Evolutionary conservation across 108 stramenopile species (phyloP), one percentile per base, ranked within the genome.

Genomic region (Aurantiochytrium sp.): DNA sequence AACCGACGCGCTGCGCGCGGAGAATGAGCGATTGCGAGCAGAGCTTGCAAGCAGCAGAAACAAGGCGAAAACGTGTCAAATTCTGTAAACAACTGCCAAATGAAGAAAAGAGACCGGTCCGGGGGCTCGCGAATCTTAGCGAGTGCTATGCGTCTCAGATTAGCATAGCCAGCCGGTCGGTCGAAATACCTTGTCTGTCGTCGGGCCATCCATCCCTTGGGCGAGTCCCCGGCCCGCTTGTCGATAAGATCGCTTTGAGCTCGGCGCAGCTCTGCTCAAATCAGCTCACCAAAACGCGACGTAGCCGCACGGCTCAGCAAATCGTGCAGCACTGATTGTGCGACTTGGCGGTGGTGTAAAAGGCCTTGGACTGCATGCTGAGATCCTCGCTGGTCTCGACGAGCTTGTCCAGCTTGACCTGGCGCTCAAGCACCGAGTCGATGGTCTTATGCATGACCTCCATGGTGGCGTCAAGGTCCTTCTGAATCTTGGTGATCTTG

Each of bases 321-420:
- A 99, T 94, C 54, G 95, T 95, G 93, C 99, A 99, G 92, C 99
- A 99, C 88, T 94, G 94, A 91, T 99, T 98, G 52, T 98, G 98
- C 93, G 97, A 97, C 91, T 96, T 97, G 24, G 99, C 99, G 86
- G 97, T 96, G 89, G 97, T 97, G 95, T 99, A 99, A 92, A 99
- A 99, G 95, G 98, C 95, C 95, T 99, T 99, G 88, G 95, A 96
- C 90, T 99, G 98, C 68, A 94, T 93, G 86, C 95, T 95, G 86
- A 99, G 91, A 89, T 98, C 98, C 91, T 98, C 97, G 68, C 93
- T 94, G 81, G 96, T 94, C 86, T 98, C 98, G 53, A 99, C 98
- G 81, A 99, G 91, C 87, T 95, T 95, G 89, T 99, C 99, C 73
- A 99, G 93, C 89, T 98, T 98, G 85, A 96, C 98, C 55, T 98